These are phyloP conservation scores for Hypocreales sp. DNA, from an alignment of 2,329 filamentous ascomycete genomes.

Conservation along the genomic window DNA sequence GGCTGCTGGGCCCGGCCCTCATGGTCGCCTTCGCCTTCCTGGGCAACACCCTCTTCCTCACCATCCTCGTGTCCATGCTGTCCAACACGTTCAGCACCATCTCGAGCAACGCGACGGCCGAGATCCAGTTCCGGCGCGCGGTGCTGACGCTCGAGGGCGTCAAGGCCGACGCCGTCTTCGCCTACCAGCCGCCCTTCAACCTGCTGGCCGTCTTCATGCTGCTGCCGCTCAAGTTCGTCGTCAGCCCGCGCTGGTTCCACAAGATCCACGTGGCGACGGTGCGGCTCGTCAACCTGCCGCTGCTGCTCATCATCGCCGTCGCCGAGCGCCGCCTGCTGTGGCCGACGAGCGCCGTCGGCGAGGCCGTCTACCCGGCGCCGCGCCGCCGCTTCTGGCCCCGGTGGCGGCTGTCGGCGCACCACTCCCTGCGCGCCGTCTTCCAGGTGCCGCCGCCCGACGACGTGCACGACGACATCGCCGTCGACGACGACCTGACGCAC, in stretches of 20 bases:
- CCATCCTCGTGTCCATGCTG: constrained; percentile 75
- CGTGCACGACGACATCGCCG: constrained; percentile 39
- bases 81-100: constrained; percentile 73
- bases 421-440: constrained; percentile 59
- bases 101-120: constrained; percentile 60
- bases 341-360: constrained; percentile 16
- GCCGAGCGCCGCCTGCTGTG: constrained; percentile 58
- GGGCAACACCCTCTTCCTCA: constrained; percentile 79
- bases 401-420: constrained; percentile 53
- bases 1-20: constrained; percentile 59
- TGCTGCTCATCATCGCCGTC: constrained; percentile 55
- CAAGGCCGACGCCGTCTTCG: constrained; percentile 70
- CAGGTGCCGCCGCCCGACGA: constrained; percentile 52
- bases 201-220: constrained; percentile 60
- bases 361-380: constrained; percentile 8
- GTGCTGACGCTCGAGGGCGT: constrained; percentile 76
- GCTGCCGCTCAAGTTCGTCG: constrained; percentile 61
- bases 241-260: constrained; percentile 76
- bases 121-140: constrained; percentile 68
- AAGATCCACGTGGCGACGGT: constrained; percentile 73
- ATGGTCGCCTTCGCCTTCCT: constrained; percentile 79
- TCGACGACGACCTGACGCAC: constrained; percentile 41
- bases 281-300: constrained; percentile 57
- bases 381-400: constrained; percentile 46
- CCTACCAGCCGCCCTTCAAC: constrained; percentile 73